These are phyloP conservation scores for Populus deltoides DNA, from an alignment of 345 rosid genomes.

Conservation along the genomic window DNA sequence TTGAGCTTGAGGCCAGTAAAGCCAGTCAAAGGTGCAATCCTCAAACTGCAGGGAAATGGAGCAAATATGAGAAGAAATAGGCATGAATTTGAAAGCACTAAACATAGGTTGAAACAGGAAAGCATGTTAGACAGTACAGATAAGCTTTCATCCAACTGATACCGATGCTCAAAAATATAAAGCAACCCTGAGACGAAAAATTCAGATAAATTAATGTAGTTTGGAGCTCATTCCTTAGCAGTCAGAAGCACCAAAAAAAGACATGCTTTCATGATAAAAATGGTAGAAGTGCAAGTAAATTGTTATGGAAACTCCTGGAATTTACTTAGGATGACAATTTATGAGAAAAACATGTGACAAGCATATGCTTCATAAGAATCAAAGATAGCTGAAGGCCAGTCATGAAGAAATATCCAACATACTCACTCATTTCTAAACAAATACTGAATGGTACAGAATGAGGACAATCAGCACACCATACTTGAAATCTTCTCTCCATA, in stretches of 20 bases:
- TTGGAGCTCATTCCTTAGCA: background rate
- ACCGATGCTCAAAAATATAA: background rate
- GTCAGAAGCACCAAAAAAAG: background rate
- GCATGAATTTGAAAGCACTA: background rate
- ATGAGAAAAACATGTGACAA: background rate
- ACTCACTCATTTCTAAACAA: no score
- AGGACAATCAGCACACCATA: no score
- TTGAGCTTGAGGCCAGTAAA: conserved; percentile 87
- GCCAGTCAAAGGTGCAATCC: conserved; percentile 93
- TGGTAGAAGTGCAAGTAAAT: background rate
- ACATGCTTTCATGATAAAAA: background rate
- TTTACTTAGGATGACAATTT: background rate
- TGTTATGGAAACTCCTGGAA: background rate
- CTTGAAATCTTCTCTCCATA: no score
- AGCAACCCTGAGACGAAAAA: background rate
- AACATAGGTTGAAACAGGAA: background rate
- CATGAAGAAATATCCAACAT: background rate
- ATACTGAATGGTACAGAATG: no score
- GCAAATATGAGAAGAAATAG: conserved; percentile 7
- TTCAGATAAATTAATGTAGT: background rate
- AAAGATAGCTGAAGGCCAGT: background rate
- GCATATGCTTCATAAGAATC: background rate
- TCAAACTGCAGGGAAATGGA: conserved; percentile 54
- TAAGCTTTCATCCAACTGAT: background rate
- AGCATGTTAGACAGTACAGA: background rate